Evolutionary conservation across 164 flowering plant species (phyloP).

Genomic region (Paratinospora sagittata): DNA sequence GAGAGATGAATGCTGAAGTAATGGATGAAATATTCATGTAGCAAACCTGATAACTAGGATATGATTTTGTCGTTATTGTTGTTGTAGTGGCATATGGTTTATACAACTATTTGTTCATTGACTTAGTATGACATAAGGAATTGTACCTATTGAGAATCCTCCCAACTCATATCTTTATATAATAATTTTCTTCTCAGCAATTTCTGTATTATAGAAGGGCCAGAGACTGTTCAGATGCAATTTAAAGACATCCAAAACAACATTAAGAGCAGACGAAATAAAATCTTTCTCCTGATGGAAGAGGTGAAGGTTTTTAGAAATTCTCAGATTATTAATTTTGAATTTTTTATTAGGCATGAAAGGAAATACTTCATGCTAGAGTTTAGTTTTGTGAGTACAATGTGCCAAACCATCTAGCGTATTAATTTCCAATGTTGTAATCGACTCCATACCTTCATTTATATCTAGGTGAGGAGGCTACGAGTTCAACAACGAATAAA

Average conservation of each 20-base stretch:
- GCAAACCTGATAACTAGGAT: background rate
- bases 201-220: slow-evolving; percentile 96
- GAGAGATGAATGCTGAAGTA: background rate
- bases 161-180: background rate
- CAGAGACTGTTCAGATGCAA: slow-evolving; percentile 88
- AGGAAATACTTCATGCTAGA: background rate
- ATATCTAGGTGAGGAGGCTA: slow-evolving; percentile 66
- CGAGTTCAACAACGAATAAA: slow-evolving; percentile 67
- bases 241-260: slow-evolving; percentile 74
- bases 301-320: slow-evolving; percentile 48
- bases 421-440: background rate
- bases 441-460: background rate
- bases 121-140: background rate
- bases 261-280: slow-evolving; percentile 73
- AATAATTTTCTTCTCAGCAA: slow-evolving; percentile 28
- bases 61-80: no score
- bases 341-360: background rate
- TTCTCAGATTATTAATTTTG: background rate
- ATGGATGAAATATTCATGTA: background rate
- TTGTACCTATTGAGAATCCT: background rate
- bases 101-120: no score
- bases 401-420: background rate
- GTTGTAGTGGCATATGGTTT: no score
- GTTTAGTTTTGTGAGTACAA: background rate
- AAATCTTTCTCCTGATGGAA: slow-evolving; percentile 94